These are phyloP conservation scores for Naganishia cerealis DNA, from an alignment of 1,284 basidiomycete genomes.

Conservation along the genomic window DNA sequence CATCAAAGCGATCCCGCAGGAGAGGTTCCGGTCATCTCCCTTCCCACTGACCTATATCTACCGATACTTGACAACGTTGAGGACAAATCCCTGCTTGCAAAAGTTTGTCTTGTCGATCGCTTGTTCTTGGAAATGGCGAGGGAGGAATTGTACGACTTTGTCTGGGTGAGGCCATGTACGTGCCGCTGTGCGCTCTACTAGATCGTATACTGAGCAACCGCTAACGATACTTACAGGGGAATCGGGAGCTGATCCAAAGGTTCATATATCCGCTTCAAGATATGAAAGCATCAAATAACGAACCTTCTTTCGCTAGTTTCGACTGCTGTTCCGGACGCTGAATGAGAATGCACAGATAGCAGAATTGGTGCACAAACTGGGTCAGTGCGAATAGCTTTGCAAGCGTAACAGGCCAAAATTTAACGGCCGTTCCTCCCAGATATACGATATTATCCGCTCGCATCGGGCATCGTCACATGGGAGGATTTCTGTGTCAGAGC, in stretches of 20 bases:
- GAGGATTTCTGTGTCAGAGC: constrained; percentile 42
- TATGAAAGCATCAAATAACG: constrained; percentile 31
- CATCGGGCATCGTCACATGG: constrained; percentile 41
- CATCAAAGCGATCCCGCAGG: background rate
- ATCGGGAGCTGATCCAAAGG: constrained; percentile 38
- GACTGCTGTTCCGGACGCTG: constrained; percentile 46
- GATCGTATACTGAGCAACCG: background rate
- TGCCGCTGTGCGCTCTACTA: background rate
- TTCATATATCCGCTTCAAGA: background rate
- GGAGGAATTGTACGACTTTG: constrained; percentile 45
- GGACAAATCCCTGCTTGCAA: constrained; percentile 11
- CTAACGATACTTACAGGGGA: constrained; percentile 42
- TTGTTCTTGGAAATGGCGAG: constrained; percentile 41
- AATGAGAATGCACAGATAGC: constrained; percentile 41
- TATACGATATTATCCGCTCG: constrained; percentile 50
- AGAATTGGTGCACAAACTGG: constrained; percentile 42
- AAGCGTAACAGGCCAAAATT: background rate
- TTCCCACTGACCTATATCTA: constrained; percentile 30
- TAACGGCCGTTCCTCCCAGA: constrained; percentile 36
- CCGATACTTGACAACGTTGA: constrained; percentile 24
- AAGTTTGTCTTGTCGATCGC: constrained; percentile 22
- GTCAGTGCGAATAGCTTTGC: constrained; percentile 36
- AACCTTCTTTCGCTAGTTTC: constrained; percentile 38
- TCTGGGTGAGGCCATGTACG: constrained; percentile 53
- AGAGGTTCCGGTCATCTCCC: background rate